Evolutionary conservation across 2,329 filamentous ascomycete species (phyloP), one percentile per base, ranked within the genome.

Genomic region (Colletotrichum truncatum): DNA sequence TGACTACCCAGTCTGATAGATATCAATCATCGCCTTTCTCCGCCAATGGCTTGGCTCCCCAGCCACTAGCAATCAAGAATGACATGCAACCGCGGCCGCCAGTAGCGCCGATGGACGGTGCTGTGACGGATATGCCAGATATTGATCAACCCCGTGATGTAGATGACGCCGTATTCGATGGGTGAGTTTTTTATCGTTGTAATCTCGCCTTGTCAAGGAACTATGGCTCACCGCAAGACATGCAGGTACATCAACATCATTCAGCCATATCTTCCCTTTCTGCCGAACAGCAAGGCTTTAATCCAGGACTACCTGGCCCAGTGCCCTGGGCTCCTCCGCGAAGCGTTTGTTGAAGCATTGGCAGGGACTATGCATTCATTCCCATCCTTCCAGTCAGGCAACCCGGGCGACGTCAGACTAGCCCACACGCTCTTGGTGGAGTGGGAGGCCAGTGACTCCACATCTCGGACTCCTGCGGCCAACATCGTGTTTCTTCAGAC

Each of bases 221-320:
- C 9, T 32, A 12, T 34, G 16, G n/a, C 26, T 49, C 16, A 49
- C 25, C 16, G 30, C 26, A 12, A n/a, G n/a, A 34, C 26, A 11
- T 30, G 7, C 25, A 89, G 87, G 68, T 93, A 93, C 69, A 84
- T 91, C 56, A 81, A 82, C 4, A 79, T 85, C 12, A 86, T 93
- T 18, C 90, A 93, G 70, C 87, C 88, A 12, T 86, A 86, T 4
- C 89, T 92, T 62, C 91, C 91, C 0, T 81, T 93, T 45, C 80
- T 93, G 11, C 85, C 90, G 2, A 81, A 82, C 55, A 87, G 78
- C 57, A 89, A 86, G 70, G 76, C 78, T 12, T 82, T 82, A n/a
- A 75, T 91, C 9, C 84, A 87, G 61, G 80, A 81, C 8, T 81
- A 88, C 18, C 75, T 93, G 18, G 79, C 80, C 3, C 83, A 85